Percentiles rank a stretch among this genome's conserved stretches.
Conservation (phyloP, 495 filamentous ascomycete genomes). For the Acidomyces sp. region DNA sequence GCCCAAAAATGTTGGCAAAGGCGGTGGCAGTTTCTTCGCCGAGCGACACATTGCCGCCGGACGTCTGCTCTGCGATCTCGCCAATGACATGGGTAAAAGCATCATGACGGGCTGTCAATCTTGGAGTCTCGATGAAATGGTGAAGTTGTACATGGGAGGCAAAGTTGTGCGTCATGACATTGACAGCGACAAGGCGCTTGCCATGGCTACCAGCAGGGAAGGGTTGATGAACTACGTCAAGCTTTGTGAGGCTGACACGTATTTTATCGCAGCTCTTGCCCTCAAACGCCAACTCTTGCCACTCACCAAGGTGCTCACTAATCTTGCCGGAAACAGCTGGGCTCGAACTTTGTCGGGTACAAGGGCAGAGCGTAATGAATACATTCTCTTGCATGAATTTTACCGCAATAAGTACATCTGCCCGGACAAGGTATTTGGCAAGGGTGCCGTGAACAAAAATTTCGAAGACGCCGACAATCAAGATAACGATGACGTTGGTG, state of each 20-base stretch:
- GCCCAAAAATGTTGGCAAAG: slow-evolving; percentile 77
- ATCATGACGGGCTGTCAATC: slow-evolving; percentile 93
- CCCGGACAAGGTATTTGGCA: slow-evolving; percentile 73
- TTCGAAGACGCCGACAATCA: slow-evolving; percentile 55
- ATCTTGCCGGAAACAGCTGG: slow-evolving; percentile 96
- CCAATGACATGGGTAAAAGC: slow-evolving; percentile 87
- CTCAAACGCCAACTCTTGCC: slow-evolving; percentile 82
- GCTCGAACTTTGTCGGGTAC: slow-evolving; percentile 90
- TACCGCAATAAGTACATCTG: slow-evolving; percentile 93
- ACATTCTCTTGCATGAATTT: slow-evolving; percentile 96
- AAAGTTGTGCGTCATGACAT: slow-evolving; percentile 61
- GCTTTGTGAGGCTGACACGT: slow-evolving; percentile 89
- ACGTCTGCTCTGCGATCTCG: slow-evolving; percentile 82
- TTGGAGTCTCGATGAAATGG: slow-evolving; percentile 97
- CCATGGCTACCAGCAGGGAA: slow-evolving; percentile 63
- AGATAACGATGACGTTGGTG: slow-evolving; percentile 57
- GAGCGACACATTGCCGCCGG: slow-evolving; percentile 84
- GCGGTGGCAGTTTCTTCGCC: slow-evolving; percentile 76
- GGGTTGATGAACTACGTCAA: slow-evolving; percentile 86
- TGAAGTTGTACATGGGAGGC: slow-evolving; percentile 65
- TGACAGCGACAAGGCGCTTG: slow-evolving; percentile 75
- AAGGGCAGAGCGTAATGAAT: slow-evolving; percentile 93
- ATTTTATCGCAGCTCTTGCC: slow-evolving; percentile 83
- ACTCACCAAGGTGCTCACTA: slow-evolving; percentile 87
- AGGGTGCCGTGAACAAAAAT: slow-evolving; percentile 37